Base-by-base conservation (phyloP, 805 yeast genomes). In the Kodamaea laetipori region DNA sequence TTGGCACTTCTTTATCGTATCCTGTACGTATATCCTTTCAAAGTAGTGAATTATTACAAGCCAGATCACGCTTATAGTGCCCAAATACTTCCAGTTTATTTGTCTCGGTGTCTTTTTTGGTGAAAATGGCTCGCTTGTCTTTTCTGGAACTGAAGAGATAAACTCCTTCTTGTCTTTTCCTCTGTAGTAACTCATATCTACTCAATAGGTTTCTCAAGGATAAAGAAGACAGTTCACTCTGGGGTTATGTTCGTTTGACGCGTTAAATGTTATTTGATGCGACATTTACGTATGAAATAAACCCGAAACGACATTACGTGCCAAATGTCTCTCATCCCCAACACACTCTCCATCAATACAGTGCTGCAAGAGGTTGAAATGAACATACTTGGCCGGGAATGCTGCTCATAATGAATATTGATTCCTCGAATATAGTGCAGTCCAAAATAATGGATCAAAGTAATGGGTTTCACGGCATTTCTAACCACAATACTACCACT, bases 1-100 rank as follows among this genome's bases (percentile, higher is more conserved):
- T 4, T 63, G 51, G 42, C 74, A 69, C 24, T 47, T 48, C 2
- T 43, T 46, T 15, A 66, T 48, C 8, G 60, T 57, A 30, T 40
- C 30, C 6, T 48, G 53, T 4, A 61, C 66, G n/a, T 60, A 52
- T 5, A 52, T 49, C 31, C 71, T 53, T 43, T 70, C 76, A 33
- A 55, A 54, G 39, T 58, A 57, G 43, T 67, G 71, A 1, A 66
- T 47, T 0, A 55, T 15, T 1, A 58, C 19, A 0, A 64, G 25
- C 71, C 72, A 68, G 4, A 49, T 46, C 6, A 50, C 19, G 12
- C 50, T n/a, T 11, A 54, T n/a, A 4, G 46, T 21, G 10, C 41
- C 35, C 12, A 56, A 21, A 10, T 47, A 13, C 24, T 39, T 44
- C 51, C 50, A 49, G 15, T 36, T 44, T 35, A 42, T 9, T 17